Evolutionary conservation across 495 filamentous ascomycete genomes (phyloP).

Genomic region (Podospora australis): DNA sequence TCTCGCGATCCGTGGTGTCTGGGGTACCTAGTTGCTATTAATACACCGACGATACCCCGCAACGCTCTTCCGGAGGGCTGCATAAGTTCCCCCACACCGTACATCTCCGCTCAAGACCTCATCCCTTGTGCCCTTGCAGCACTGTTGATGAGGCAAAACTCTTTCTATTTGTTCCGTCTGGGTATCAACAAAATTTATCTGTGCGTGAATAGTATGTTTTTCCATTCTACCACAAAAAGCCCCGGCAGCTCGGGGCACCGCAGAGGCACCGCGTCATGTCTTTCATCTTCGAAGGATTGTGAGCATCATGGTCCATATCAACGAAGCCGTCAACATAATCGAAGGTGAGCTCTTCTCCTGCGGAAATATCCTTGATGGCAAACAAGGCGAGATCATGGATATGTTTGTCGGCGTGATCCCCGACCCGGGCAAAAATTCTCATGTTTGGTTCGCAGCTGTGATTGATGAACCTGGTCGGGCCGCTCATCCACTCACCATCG

Average conservation of each 20-base stretch:
- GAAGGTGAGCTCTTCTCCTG: slow-evolving; percentile 74
- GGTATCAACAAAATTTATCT: neutral
- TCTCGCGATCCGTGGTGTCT: no score
- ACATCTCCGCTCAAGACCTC: no score
- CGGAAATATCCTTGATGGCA: slow-evolving; percentile 59
- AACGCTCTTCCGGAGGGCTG: no score
- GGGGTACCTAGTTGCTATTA: no score
- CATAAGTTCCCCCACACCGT: no score
- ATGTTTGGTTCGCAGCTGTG: slow-evolving; percentile 70
- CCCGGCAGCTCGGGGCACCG: slow-evolving; percentile 57
- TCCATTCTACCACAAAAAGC: slow-evolving; percentile 54
- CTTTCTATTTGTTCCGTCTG: no score
- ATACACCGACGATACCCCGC: no score
- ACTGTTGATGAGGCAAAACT: no score
- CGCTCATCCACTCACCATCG: slow-evolving; percentile 50
- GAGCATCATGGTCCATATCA: slow-evolving; percentile 42
- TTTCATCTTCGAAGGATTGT: slow-evolving; percentile 40
- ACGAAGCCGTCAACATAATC: slow-evolving; percentile 63
- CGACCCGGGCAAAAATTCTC: slow-evolving; percentile 74
- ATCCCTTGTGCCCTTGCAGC: no score
- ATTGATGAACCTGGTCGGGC: slow-evolving; percentile 65
- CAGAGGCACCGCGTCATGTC: slow-evolving; percentile 60
- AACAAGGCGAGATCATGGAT: slow-evolving; percentile 90
- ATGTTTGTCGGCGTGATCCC: slow-evolving; percentile 63
- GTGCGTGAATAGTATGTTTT: neutral